Evolutionary conservation across 495 filamentous ascomycete species (phyloP), one percentile per base, ranked within the genome.

Genomic region (Xylona heveae): DNA sequence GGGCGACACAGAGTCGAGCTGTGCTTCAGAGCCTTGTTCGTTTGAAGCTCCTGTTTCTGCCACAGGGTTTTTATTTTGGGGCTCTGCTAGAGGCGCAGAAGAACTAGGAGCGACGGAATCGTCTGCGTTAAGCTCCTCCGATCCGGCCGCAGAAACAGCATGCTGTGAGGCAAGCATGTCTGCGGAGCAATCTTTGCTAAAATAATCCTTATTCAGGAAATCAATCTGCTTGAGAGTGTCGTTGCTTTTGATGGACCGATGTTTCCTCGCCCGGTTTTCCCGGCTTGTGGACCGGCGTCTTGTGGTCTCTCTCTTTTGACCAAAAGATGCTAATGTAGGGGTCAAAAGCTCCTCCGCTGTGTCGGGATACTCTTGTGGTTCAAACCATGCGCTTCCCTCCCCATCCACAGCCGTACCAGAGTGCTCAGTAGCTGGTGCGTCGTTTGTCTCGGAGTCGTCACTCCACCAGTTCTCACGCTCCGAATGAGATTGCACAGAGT

Each of bases 391-490:
- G 51, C 56, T 53, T 19, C 60, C 58, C 31, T 59, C 51, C 19
- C 46, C 46, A 18, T 37, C 18, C 10, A 24, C 20, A 7, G 22
- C 22, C 6, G 18, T 24, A 28, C 25, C 20, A 9, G 28, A 22
- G 5, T 5, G 4, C 13, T 6, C 13, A 15, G 6, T 29, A 6
- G 24, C 17, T 8, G 31, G 10, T 25, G 19, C 14, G 20, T 15
- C 10, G 3, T 21, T 23, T 18, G 14, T 54, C 56, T 65, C 65
- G 17, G 67, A 64, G 39, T 73, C 71, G 72, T 81, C 75, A 43
- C 74, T 81, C 26, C 76, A 50, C 75, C 75, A 81, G 47, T 74
- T 68, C 24, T 62, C 64, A 32, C 64, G 61, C 47, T 79, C 75
- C 32, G 65, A 63, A 24, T 62, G 51, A 25, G 55, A 56, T 39